Conservation (phyloP, 2,329 filamentous ascomycete species). For the Magnaporthiopsis poae region DNA sequence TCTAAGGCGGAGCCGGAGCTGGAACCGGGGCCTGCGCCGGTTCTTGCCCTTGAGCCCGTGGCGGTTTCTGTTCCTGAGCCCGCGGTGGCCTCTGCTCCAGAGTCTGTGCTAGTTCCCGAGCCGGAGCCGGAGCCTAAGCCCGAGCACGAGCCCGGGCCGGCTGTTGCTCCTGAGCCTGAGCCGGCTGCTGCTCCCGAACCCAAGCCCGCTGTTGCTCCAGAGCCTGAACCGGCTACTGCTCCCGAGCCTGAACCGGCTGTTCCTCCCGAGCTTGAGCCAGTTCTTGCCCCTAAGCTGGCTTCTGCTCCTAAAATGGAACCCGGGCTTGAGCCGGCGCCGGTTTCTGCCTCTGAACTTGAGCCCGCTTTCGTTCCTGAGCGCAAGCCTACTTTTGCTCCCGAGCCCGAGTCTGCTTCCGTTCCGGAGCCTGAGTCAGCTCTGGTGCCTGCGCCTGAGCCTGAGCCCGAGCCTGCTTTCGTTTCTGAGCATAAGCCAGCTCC, state of each 20-base stretch:
- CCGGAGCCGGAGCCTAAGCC: no score
- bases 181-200: not conserved
- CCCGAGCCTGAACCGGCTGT: no score
- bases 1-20: no score
- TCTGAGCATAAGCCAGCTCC: not conserved
- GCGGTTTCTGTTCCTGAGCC: not conserved
- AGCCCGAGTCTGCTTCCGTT: not conserved
- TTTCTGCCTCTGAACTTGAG: not conserved
- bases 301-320: not conserved
- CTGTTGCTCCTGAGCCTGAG: not conserved
- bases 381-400: not conserved
- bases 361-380: no score
- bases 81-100: not conserved
- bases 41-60: not conserved
- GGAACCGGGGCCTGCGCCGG: not conserved
- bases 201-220: not conserved
- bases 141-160: no score
- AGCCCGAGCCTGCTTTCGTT: not conserved
- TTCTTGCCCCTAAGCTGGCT: not conserved
- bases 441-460: not conserved
- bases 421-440: no score
- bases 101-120: no score
- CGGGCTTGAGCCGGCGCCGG: not conserved
- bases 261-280: not conserved
- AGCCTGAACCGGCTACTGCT: not conserved